phyloP scores from a whole-genome alignment of 805 yeast genomes.

The Candida peoriensis region DNA sequence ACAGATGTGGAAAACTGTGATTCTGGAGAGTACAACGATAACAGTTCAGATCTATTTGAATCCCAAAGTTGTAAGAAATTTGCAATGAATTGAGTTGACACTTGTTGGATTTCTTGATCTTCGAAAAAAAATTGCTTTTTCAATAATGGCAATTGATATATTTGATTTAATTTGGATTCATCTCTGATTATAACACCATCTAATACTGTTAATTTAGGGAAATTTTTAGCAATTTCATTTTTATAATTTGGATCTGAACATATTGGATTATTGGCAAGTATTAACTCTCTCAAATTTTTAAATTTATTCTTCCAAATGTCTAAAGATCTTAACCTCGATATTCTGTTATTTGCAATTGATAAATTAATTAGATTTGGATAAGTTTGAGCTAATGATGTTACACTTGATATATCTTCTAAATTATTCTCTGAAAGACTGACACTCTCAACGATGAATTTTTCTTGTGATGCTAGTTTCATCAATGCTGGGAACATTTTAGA shows the following conservation, averaged over 20 bases:
- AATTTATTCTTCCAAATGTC: constrained; percentile 79
- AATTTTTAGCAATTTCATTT: constrained; percentile 58
- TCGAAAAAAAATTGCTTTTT: constrained; percentile 74
- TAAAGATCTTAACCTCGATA: constrained; percentile 51
- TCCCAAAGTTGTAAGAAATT: constrained; percentile 84
- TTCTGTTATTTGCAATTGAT: constrained; percentile 72
- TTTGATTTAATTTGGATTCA: constrained; percentile 49
- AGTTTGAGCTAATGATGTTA: constrained; percentile 62
- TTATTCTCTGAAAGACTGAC: constrained; percentile 66
- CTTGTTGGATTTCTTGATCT: constrained; percentile 59
- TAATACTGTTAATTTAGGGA: constrained; percentile 75
- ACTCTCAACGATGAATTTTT: constrained; percentile 50
- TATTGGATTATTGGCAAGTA: constrained; percentile 77
- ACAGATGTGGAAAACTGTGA: constrained; percentile 82
- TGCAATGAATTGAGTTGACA: constrained; percentile 73
- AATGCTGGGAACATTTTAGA: constrained; percentile 88
- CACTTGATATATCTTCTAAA: constrained; percentile 52
- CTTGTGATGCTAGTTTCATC: constrained; percentile 70
- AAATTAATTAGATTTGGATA: constrained; percentile 76
- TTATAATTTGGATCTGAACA: constrained; percentile 42
- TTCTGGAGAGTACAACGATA: constrained; percentile 70
- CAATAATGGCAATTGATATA: constrained; percentile 51
- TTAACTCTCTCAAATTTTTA: constrained; percentile 64
- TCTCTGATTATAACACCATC: constrained; percentile 79
- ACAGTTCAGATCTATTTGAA: constrained; percentile 59